These are phyloP conservation scores for Wallemia hederae DNA, from an alignment of 1,284 basidiomycete genomes.

Conservation along the genomic window DNA sequence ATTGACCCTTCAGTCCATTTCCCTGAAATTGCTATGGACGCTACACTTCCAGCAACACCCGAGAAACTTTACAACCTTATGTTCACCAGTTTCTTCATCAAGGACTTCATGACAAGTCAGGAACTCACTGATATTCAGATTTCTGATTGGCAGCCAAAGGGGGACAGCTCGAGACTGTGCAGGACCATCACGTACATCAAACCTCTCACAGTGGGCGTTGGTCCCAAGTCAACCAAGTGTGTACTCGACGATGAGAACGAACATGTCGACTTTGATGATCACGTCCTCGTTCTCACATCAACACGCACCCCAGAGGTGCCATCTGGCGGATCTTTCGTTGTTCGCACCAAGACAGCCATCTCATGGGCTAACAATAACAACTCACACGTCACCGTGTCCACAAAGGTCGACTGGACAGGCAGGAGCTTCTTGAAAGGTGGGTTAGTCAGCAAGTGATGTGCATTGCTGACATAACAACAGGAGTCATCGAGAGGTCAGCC, in stretches of 20 bases:
- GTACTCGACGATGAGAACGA: constrained; percentile 61
- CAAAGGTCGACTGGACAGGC: constrained; percentile 82
- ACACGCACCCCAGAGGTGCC: constrained; percentile 87
- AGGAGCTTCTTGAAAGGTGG: constrained; percentile 80
- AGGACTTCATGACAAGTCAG: constrained; percentile 70
- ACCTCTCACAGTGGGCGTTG: constrained; percentile 57
- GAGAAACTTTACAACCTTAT: constrained; percentile 89
- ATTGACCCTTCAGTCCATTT: constrained; percentile 42
- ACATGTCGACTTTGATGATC: constrained; percentile 56
- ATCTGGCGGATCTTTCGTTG: constrained; percentile 61
- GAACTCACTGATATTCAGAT: constrained; percentile 79
- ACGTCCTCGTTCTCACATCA: constrained; percentile 54
- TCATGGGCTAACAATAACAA: constrained; percentile 65
- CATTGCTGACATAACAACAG: constrained; percentile 17
- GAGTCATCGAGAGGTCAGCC: constrained; percentile 70
- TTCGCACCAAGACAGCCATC: constrained; percentile 79
- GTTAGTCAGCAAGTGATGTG: constrained; percentile 8
- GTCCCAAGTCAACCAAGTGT: constrained; percentile 85
- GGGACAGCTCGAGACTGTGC: constrained; percentile 32
- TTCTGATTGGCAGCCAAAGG: constrained; percentile 52
- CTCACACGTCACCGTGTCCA: constrained; percentile 56
- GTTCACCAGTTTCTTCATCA: constrained; percentile 85
- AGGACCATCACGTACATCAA: constrained; percentile 89
- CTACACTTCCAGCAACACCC: constrained; percentile 55
- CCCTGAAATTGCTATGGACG: constrained; percentile 41